Percentiles rank a stretch among this genome's conserved stretches.
These are phyloP conservation scores for Trypanosoma avium DNA, from an alignment of 208 protist species.

Conservation along the genomic window DNA sequence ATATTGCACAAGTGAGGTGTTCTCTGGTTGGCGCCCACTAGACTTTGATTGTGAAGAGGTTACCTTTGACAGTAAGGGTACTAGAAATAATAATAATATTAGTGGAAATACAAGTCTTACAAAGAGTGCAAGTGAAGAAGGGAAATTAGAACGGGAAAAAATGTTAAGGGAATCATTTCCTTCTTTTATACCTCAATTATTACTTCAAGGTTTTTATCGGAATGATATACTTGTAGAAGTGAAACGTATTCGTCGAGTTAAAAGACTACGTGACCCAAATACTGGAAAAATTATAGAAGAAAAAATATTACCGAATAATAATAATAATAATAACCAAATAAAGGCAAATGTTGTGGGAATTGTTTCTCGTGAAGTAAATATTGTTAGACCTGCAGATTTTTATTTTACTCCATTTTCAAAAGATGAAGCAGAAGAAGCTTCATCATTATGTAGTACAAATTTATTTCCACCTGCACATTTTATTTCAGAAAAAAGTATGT, in stretches of 20 bases:
- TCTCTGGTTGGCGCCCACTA: constrained; percentile 30
- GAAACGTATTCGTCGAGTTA: constrained; percentile 36
- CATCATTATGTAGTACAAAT: constrained; percentile 47
- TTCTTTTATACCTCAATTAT: constrained; percentile 66
- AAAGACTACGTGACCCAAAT: constrained; percentile 40
- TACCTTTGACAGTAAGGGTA: not conserved
- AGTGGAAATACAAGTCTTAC: not conserved
- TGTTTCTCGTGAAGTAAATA: constrained; percentile 69
- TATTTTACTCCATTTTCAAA: constrained; percentile 51
- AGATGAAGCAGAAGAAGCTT: constrained; percentile 28
- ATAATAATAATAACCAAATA: not conserved
- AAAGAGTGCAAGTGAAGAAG: constrained; percentile 6
- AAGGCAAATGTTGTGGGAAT: constrained; percentile 61
- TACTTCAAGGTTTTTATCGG: constrained; percentile 64
- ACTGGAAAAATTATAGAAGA: constrained; percentile 59
- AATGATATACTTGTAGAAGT: constrained; percentile 78
- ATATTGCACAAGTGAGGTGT: constrained; percentile 23
- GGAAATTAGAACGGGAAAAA: constrained; percentile 11
- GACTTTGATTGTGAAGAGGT: constrained; percentile 33
- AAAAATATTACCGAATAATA: constrained; percentile 22
- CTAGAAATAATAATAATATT: not conserved
- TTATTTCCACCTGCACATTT: constrained; percentile 66
- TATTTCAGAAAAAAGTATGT: constrained; percentile 36
- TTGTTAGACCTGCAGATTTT: constrained; percentile 78
- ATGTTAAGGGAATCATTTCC: constrained; percentile 62